phyloP scores from a whole-genome alignment of 2,329 filamentous ascomycete genomes.

The Cladosporium sp. region DNA sequence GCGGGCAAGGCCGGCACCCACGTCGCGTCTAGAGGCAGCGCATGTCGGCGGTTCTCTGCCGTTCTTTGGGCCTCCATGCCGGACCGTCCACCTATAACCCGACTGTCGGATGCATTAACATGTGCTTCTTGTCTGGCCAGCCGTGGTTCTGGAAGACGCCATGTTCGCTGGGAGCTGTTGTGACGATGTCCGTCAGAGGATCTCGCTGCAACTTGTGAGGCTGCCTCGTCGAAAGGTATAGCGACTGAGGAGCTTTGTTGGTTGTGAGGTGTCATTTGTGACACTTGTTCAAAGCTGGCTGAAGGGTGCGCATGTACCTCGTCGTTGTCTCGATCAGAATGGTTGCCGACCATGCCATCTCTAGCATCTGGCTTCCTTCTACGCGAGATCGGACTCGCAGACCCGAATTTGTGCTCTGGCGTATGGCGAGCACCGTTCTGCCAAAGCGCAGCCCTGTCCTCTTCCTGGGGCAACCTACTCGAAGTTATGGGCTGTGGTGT shows the following conservation, averaged over 20 bases:
- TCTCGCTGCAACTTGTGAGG: neutral
- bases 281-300: neutral
- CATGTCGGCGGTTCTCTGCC: conserved; percentile 18
- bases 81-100: conserved; percentile 4
- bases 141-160: neutral
- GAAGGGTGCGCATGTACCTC: neutral
- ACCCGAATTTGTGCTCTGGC: conserved; percentile 8
- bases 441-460: conserved; percentile 10
- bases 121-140: neutral
- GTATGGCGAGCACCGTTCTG: neutral
- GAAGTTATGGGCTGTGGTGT: conserved; percentile 9
- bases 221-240: neutral
- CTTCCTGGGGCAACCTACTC: conserved; percentile 11
- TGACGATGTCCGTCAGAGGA: neutral
- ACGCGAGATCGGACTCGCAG: conserved; percentile 11
- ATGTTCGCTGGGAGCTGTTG: neutral
- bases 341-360: neutral
- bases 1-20: conserved; percentile 16
- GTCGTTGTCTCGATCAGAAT: neutral
- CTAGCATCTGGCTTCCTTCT: neutral
- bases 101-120: neutral
- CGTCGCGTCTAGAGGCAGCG: conserved; percentile 20
- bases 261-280: neutral
- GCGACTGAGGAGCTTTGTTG: neutral
- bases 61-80: conserved; percentile 15